These are phyloP conservation scores for Hypoxylon rubiginosum DNA, from an alignment of 2,329 filamentous ascomycete species.

Conservation along the genomic window DNA sequence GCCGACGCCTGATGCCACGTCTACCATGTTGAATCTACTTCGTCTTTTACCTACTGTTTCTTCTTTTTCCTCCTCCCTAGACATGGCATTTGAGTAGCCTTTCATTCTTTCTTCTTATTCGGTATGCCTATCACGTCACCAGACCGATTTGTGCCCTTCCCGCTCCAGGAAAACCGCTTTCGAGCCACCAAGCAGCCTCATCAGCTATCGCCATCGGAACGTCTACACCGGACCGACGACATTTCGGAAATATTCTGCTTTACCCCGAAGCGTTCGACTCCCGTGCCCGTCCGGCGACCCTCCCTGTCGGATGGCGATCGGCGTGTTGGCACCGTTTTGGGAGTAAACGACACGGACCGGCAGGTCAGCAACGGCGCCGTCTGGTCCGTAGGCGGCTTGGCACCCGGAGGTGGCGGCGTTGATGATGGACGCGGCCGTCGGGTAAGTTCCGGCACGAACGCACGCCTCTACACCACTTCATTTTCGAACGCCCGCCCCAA, in stretches of 20 bases:
- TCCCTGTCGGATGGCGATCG: constrained; percentile 50
- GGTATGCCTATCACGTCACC: constrained; percentile 50
- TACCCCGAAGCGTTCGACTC: constrained; percentile 48
- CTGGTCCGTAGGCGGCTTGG: constrained; percentile 82
- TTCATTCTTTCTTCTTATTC: constrained; percentile 45
- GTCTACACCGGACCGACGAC: constrained; percentile 58
- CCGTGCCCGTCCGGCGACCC: constrained; percentile 45
- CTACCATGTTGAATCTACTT: background rate
- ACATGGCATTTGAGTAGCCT: constrained; percentile 46
- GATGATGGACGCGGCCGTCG: constrained; percentile 74
- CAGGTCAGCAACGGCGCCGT: constrained; percentile 77
- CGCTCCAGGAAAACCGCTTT: constrained; percentile 59
- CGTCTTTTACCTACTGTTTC: constrained; percentile 25
- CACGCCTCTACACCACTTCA: constrained; percentile 71
- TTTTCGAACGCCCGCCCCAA: constrained; percentile 60
- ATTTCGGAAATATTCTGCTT: constrained; percentile 60
- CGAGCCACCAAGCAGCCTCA: constrained; percentile 59
- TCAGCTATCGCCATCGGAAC: constrained; percentile 60
- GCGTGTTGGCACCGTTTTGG: constrained; percentile 49
- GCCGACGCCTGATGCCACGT: background rate
- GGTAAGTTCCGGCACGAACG: constrained; percentile 78
- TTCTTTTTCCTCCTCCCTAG: constrained; percentile 38
- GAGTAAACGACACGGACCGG: constrained; percentile 52
- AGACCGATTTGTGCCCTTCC: constrained; percentile 66
- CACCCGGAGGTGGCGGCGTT: constrained; percentile 67